Base-by-base conservation (phyloP, 2,329 filamentous ascomycete genomes). In the Fusarium sp. region DNA sequence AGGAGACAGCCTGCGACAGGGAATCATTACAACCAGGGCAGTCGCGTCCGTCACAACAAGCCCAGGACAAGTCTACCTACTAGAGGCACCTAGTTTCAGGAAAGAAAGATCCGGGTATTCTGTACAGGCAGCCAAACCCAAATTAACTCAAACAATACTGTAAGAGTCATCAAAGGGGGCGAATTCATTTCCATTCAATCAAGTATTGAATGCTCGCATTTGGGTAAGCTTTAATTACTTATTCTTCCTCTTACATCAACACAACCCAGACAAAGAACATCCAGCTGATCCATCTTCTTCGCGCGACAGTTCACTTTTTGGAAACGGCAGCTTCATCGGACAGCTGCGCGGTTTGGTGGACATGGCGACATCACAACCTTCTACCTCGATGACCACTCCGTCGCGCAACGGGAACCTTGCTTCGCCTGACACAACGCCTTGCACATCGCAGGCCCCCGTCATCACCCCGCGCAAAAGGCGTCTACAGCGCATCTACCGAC, bases 401-500 rank as follows among this genome's bases (percentile, higher is more conserved):
- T 56, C 59, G 53, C 54, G 64, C 23, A 64, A 59, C 28, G 25
- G 20, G 3, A 43, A 37, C 34, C 56, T 51, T 40, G 60, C 62
- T 34, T 70, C 68, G 28, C 53, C 63, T 21, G 70, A 69, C 18
- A 64, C 68, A 46, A 75, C 74, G 40, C 74, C 76, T 11, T 63
- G 66, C n/a, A 76, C 69, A 10, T 75, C 74, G 13, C 74, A 78
- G 48, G 50, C 57, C 53, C 68, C 75, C 28, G 59, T 62, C 20
- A 50, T 59, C 16, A 56, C 69, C 30, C 70, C 63, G 21, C 69
- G 73, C 56, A 75, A 68, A 66, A 73, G 71, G 58, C 75, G 62
- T 49, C 72, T 71, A 41, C 74, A 76, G 64, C 74, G 75, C 58
- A 78, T 81, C 41, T 81, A 74, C 12, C 78, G 78, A 5, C 83